Conservation (phyloP, 2,329 filamentous ascomycete genomes). For the Colletotrichum karsti region DNA sequence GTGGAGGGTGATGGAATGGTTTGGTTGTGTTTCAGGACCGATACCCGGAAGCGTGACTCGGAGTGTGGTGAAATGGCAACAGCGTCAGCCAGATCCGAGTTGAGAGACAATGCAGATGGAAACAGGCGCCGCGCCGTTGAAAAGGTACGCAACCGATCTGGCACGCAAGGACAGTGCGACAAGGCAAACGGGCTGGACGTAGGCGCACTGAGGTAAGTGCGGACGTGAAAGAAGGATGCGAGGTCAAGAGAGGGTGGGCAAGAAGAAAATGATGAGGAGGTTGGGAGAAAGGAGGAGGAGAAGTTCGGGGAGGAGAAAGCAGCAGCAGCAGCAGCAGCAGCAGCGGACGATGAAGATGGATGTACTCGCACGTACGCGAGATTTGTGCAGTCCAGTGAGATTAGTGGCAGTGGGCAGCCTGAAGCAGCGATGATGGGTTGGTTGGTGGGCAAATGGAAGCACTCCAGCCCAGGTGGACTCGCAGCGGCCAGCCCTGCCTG, state of each 20-base stretch:
- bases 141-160: conserved; percentile 14
- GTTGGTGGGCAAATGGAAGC: no score
- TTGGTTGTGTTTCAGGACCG: conserved; percentile 30
- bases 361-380: conserved; percentile 24
- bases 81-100: conserved; percentile 12
- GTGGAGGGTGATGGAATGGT: conserved; percentile 18
- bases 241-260: not conserved
- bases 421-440: no score
- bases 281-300: conserved; percentile 22
- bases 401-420: not conserved
- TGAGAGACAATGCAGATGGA: conserved; percentile 6
- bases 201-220: conserved; percentile 2
- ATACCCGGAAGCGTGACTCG: conserved; percentile 29
- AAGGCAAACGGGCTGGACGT: conserved; percentile 4
- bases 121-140: not conserved
- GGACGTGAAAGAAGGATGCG: no score
- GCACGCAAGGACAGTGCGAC: not conserved
- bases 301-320: not conserved
- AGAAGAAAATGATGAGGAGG: conserved; percentile 1
- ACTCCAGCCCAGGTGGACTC: no score
- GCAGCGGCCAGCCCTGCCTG: no score
- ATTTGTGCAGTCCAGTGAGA: conserved; percentile 8
- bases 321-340: not conserved
- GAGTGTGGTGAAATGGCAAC: conserved; percentile 22
- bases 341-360: conserved; percentile 18